Conservation (phyloP, 2,329 filamentous ascomycete genomes). For the Colletotrichum aenigma region DNA sequence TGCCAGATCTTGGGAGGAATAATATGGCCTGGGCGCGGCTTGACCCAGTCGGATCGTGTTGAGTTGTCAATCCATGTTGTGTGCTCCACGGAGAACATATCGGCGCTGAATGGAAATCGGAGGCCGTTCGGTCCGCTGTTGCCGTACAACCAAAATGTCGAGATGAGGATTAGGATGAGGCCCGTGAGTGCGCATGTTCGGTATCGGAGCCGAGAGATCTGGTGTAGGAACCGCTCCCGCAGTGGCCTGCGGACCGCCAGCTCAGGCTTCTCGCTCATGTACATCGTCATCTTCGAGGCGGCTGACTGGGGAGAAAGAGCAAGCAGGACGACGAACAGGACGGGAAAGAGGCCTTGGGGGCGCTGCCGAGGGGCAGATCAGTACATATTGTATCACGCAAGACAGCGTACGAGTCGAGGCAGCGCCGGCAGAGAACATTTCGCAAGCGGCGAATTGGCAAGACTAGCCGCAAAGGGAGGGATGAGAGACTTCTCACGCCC, state of each 20-base stretch:
- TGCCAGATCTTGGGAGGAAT: conserved; percentile 20
- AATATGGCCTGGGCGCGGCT: background rate
- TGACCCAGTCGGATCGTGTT: background rate
- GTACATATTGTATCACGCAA: background rate
- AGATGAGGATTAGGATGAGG: background rate
- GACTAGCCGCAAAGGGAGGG: background rate
- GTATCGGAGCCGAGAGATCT: background rate
- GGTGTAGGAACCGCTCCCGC: background rate
- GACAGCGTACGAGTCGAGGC: background rate
- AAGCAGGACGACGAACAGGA: background rate
- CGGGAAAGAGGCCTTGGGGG: too few species aligned
- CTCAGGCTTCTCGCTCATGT: background rate
- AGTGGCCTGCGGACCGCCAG: background rate
- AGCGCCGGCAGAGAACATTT: background rate
- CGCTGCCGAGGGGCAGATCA: background rate
- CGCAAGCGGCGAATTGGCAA: background rate
- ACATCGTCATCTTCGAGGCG: background rate
- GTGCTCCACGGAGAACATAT: background rate
- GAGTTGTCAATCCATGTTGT: background rate
- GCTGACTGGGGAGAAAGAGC: background rate
- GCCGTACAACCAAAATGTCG: background rate
- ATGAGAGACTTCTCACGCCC: background rate
- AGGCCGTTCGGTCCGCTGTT: background rate
- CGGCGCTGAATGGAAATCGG: background rate
- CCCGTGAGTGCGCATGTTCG: background rate